phyloP scores from a whole-genome alignment of 2,329 filamentous ascomycete species.

The Fusarium sp. region DNA sequence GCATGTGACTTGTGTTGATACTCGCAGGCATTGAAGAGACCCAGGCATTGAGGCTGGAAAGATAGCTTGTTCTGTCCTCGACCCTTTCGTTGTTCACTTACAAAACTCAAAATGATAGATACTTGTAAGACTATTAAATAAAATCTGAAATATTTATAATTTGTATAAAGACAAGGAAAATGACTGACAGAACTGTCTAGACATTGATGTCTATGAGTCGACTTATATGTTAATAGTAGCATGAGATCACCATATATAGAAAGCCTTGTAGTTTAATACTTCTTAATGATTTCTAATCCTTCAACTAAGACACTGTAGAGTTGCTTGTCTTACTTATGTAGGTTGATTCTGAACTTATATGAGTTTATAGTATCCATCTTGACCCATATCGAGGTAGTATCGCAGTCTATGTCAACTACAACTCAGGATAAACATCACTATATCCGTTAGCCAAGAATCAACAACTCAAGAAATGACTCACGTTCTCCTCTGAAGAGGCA shows the following conservation, averaged over 20 bases:
- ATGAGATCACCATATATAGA: too few species aligned
- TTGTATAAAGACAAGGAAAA: too few species aligned
- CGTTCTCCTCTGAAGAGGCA: constrained; percentile 64
- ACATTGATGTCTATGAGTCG: too few species aligned
- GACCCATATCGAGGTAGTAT: not conserved
- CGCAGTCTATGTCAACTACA: constrained; percentile 1
- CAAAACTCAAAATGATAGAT: not conserved
- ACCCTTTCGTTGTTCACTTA: not conserved
- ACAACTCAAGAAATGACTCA: constrained; percentile 50
- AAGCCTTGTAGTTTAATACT: too few species aligned
- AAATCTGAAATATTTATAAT: too few species aligned
- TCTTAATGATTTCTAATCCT: too few species aligned
- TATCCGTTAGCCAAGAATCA: not conserved
- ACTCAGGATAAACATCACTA: constrained; percentile 42
- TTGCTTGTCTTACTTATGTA: not conserved
- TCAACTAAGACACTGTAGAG: too few species aligned
- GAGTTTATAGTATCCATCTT: not conserved
- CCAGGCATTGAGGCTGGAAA: not conserved
- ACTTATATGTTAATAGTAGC: too few species aligned
- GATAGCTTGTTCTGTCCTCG: not conserved
- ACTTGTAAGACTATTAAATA: too few species aligned
- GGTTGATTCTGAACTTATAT: not conserved
- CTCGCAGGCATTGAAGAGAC: not conserved
- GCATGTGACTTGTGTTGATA: not conserved
- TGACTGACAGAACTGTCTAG: too few species aligned